Evolutionary conservation across 345 rosid genomes (phyloP).

Genomic region (Noccaea caerulescens): DNA sequence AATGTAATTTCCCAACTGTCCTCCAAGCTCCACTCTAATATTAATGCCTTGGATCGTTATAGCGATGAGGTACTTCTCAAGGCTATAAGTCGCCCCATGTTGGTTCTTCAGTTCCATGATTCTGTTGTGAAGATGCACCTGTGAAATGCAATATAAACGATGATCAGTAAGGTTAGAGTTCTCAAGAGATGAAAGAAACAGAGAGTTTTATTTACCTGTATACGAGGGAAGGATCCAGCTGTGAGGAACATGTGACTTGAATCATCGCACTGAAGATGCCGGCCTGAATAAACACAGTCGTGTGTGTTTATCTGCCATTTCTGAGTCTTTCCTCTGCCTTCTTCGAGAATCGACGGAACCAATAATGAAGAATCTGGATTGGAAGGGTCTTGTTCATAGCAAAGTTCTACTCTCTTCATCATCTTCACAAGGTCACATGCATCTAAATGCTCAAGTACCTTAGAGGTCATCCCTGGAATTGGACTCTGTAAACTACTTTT

Average conservation of each 20-base stretch:
- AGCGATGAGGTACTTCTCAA: constrained; percentile 77
- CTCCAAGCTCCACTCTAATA: constrained; percentile 90
- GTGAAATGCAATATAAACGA: constrained; percentile 35
- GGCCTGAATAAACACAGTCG: constrained; percentile 68
- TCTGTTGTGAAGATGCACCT: constrained; percentile 88
- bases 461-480: constrained; percentile 88
- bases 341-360: constrained; percentile 92
- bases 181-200: constrained; percentile 21
- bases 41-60: constrained; percentile 78
- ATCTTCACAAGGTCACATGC: constrained; percentile 65
- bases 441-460: constrained; percentile 77
- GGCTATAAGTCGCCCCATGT: constrained; percentile 83
- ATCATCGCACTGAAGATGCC: constrained; percentile 95
- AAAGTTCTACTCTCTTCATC: constrained; percentile 91
- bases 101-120: constrained; percentile 77
- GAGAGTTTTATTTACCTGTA: constrained; percentile 60
- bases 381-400: constrained; percentile 78
- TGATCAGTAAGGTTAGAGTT: constrained; percentile 23
- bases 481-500: constrained; percentile 76
- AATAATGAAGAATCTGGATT: constrained; percentile 67
- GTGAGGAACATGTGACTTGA: constrained; percentile 88
- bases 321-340: constrained; percentile 86
- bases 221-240: constrained; percentile 89
- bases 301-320: constrained; percentile 69
- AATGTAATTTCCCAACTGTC: constrained; percentile 81